Conservation (phyloP, 2,329 filamentous ascomycete genomes). For the Sarocladium kiliense region DNA sequence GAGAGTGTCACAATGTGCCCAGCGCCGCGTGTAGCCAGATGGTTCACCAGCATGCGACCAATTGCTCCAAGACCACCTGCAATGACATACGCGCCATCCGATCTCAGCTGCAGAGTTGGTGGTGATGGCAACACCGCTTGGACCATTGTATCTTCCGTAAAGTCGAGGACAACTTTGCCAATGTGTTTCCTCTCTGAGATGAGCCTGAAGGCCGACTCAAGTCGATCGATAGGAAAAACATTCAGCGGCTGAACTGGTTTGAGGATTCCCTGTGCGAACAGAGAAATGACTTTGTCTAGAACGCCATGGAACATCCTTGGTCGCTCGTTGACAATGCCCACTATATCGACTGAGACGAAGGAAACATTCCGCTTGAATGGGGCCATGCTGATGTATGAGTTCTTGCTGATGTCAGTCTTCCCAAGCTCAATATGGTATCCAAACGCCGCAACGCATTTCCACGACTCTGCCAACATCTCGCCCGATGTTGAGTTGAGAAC, state of each 20-base stretch:
- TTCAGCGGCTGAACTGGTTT: neutral
- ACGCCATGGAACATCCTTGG: no score
- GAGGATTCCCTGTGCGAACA: neutral
- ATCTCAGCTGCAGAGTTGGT: neutral
- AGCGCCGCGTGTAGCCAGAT: slow-evolving; percentile 10
- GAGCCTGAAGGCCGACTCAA: slow-evolving; percentile 12
- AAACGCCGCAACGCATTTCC: slow-evolving; percentile 26
- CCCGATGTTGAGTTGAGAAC: slow-evolving; percentile 28
- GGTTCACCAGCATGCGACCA: slow-evolving; percentile 11
- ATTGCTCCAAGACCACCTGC: slow-evolving; percentile 14
- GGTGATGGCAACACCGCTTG: neutral
- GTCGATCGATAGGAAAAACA: slow-evolving; percentile 7
- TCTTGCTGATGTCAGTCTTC: slow-evolving; percentile 20
- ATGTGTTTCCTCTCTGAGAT: slow-evolving; percentile 7
- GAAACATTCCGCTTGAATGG: slow-evolving; percentile 24
- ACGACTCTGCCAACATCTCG: slow-evolving; percentile 24
- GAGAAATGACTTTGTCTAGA: no score
- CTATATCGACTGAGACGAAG: slow-evolving; percentile 15
- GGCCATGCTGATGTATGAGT: slow-evolving; percentile 21
- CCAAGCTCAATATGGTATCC: slow-evolving; percentile 32
- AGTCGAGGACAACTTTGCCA: slow-evolving; percentile 11
- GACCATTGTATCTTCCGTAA: neutral
- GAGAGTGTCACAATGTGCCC: slow-evolving; percentile 14
- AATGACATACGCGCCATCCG: neutral
- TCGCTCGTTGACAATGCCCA: neutral